Evolutionary conservation across 1,284 basidiomycete genomes (phyloP).

Genomic region (Ustilago loliicola): DNA sequence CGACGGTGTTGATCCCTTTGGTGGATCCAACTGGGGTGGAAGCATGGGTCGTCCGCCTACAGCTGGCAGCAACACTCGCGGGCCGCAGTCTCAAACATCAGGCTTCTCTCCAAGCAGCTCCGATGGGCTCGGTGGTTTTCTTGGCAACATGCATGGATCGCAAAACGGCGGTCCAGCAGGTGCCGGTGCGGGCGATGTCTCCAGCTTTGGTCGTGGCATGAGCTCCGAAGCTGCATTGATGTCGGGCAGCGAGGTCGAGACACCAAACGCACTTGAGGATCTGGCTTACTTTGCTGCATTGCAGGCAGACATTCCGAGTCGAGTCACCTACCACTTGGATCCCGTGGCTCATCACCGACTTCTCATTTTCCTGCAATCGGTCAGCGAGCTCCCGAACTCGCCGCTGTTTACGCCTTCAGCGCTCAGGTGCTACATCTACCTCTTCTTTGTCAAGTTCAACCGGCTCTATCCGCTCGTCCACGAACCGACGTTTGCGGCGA

Average conservation of each 20-base stretch:
- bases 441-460: slow-evolving; percentile 62
- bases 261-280: slow-evolving; percentile 56
- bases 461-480: slow-evolving; percentile 58
- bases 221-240: slow-evolving; percentile 40
- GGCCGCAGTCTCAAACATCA: slow-evolving; percentile 43
- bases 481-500: slow-evolving; percentile 56
- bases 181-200: slow-evolving; percentile 20
- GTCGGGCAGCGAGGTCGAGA: slow-evolving; percentile 51
- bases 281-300: slow-evolving; percentile 59
- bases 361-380: slow-evolving; percentile 56
- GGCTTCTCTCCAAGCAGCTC: slow-evolving; percentile 54
- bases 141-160: slow-evolving; percentile 42
- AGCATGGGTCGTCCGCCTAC: slow-evolving; percentile 27
- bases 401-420: slow-evolving; percentile 57
- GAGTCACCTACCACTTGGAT: slow-evolving; percentile 51
- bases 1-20: slow-evolving; percentile 55
- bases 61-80: slow-evolving; percentile 32
- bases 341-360: slow-evolving; percentile 49
- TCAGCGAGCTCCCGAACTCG: slow-evolving; percentile 57
- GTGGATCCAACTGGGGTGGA: slow-evolving; percentile 37
- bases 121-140: slow-evolving; percentile 45
- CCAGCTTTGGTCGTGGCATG: slow-evolving; percentile 46
- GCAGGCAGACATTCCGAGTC: slow-evolving; percentile 55
- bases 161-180: slow-evolving; percentile 26
- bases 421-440: slow-evolving; percentile 56